phyloP scores from a whole-genome alignment of 495 filamentous ascomycete genomes.

The Parachaetomium inaequale region DNA sequence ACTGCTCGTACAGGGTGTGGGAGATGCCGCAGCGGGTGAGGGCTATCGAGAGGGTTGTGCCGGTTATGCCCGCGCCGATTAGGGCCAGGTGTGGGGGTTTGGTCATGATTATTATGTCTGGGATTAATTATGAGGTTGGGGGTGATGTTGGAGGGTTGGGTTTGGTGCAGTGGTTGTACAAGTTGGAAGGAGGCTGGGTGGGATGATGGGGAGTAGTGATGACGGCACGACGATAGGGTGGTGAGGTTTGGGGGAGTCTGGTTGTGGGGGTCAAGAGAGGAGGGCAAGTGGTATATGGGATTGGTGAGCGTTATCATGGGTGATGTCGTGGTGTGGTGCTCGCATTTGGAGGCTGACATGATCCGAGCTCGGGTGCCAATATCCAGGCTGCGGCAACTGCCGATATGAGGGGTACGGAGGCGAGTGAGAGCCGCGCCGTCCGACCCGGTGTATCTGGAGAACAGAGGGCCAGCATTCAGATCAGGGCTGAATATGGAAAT shows the following conservation, averaged over 20 bases:
- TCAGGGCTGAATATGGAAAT: too few relatives aligned
- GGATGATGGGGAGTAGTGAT: too few relatives aligned
- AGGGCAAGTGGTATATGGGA: too few relatives aligned
- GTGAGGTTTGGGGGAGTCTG: too few relatives aligned
- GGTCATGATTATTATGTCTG: not conserved
- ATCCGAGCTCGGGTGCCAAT: not conserved
- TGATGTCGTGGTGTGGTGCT: not conserved
- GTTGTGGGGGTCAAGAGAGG: too few relatives aligned
- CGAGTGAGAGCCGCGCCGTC: not conserved
- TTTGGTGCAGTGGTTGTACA: too few relatives aligned
- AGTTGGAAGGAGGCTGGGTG: too few relatives aligned
- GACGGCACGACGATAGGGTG: too few relatives aligned
- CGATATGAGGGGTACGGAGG: constrained; percentile 2
- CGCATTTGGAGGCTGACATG: not conserved
- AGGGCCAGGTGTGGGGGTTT: constrained; percentile 41
- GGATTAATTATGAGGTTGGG: not conserved
- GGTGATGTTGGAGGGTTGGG: too few relatives aligned
- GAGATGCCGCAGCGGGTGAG: constrained; percentile 41
- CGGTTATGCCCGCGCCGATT: constrained; percentile 55
- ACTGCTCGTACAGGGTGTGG: constrained; percentile 54
- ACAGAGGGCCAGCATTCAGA: too few relatives aligned
- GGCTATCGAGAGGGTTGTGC: constrained; percentile 47
- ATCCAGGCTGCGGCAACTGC: constrained; percentile 4
- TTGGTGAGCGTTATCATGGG: not conserved
- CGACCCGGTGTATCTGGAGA: not conserved